A percentile compares a stretch with the other conserved stretches of the same genome.
These are phyloP conservation scores for Myxozyma geophila DNA, from an alignment of 805 yeast species.

Conservation along the genomic window DNA sequence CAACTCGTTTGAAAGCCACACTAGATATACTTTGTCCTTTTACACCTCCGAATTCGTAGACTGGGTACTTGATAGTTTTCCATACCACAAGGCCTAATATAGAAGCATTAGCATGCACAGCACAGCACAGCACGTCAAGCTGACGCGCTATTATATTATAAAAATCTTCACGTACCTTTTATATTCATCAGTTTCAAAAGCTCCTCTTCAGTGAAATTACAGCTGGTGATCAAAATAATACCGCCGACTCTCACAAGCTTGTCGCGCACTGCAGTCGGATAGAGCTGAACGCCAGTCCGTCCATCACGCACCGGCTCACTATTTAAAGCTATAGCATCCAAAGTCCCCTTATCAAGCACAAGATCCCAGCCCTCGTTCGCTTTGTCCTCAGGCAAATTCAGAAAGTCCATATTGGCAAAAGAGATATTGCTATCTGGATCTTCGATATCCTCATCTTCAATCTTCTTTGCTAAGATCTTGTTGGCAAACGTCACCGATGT, in stretches of 20 bases:
- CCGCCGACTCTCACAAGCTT: slow-evolving; percentile 60
- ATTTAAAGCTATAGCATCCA: slow-evolving; percentile 94
- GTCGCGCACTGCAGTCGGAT: slow-evolving; percentile 62
- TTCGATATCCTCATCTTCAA: slow-evolving; percentile 44
- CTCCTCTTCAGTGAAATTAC: slow-evolving; percentile 89
- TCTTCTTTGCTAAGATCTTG: slow-evolving; percentile 54
- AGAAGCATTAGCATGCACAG: neutral
- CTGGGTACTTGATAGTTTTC: slow-evolving; percentile 75
- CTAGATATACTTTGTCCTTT: slow-evolving; percentile 88
- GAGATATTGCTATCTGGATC: slow-evolving; percentile 43
- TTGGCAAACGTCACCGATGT: slow-evolving; percentile 78
- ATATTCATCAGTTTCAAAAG: slow-evolving; percentile 58
- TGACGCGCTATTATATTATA: too few relatives aligned
- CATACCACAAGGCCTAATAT: slow-evolving; percentile 56
- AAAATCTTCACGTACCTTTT: slow-evolving; percentile 42
- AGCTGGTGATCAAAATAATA: slow-evolving; percentile 77
- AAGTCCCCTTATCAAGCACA: slow-evolving; percentile 90
- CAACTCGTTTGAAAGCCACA: slow-evolving; percentile 62
- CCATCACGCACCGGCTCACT: slow-evolving; percentile 53
- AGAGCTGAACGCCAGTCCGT: slow-evolving; percentile 51
- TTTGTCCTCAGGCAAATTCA: slow-evolving; percentile 50
- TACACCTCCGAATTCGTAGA: slow-evolving; percentile 85
- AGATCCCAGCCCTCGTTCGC: slow-evolving; percentile 61
- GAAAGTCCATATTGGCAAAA: slow-evolving; percentile 74
- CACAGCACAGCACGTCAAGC: slow-evolving; percentile 23